Base-by-base conservation (phyloP, 352 stramenopile species). In the Phytophthora colocasiae region DNA sequence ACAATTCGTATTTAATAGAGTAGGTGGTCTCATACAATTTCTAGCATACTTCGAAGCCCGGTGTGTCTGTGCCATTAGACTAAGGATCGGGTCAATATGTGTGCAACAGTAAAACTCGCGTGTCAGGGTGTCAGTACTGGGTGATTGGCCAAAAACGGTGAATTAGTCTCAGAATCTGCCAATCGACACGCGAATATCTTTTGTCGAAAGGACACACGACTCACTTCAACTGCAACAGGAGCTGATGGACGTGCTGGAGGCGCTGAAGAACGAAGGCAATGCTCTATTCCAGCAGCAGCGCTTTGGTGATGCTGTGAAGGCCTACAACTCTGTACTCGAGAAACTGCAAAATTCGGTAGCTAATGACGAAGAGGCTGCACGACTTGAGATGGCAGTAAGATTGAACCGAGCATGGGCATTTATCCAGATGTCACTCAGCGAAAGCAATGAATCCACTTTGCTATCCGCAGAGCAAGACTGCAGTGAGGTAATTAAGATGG, bases 41-140 rank as follows among this genome's bases (percentile, higher is more conserved):
- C 9, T 77, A 63, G 86, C 87, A 96, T 80, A 73, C 81, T 94
- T 96, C 87, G 87, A 96, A 96, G 87, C 81, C 82, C 73, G 71
- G 64, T 89, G 87, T 96, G 86, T 93, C 87, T 91, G 65, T 94
- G 9, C 81, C 47, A 93, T 96, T 92, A 90, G 87, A 89, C 86
- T 96, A 96, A 91, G 85, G 87, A 89, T 84, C 73, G 85, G 87
- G 85, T 96, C 87, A 96, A 96, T 73, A 73, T 81, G 78, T 75
- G 75, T 96, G 87, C 87, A 71, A 96, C 85, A 96, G 54, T 59
- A 75, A 47, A 32, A 48, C 46, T 32, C 71, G 79, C 67, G 66
- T 79, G 72, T 92, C 86, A 82, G 87, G 87, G 87, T 96, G 87
- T 96, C 87, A 93, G 87, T 80, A 77, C 83, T 91, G 85, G 76